phyloP scores from a whole-genome alignment of 495 filamentous ascomycete genomes.

The Apodospora peruviana region DNA sequence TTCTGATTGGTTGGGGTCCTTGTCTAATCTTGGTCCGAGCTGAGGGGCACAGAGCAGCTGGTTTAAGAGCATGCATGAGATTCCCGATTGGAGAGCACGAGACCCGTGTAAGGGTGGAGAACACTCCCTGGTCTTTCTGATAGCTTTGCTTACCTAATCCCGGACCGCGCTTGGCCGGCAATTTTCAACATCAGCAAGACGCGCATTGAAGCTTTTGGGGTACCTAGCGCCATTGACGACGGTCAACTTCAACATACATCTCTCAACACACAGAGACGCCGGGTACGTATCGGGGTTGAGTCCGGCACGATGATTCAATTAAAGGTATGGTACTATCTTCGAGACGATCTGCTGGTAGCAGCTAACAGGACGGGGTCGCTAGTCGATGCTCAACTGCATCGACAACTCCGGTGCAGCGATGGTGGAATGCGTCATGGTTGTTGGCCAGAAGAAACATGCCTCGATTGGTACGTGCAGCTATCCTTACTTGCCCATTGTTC shows the following conservation, averaged over 20 bases:
- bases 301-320: conserved; percentile 87
- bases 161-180: conserved; percentile 8
- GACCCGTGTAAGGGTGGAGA: background rate
- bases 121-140: background rate
- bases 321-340: conserved; percentile 70
- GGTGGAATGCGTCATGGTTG: conserved; percentile 90
- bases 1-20: conserved; percentile 6
- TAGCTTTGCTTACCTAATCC: conserved; percentile 18
- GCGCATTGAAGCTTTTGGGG: conserved; percentile 1
- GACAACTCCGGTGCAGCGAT: conserved; percentile 98
- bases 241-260: background rate
- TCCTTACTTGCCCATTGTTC: background rate
- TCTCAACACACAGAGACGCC: background rate
- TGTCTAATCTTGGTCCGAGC: conserved; percentile 4
- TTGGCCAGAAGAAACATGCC: conserved; percentile 85
- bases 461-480: conserved; percentile 68
- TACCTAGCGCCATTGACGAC: background rate
- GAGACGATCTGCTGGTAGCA: no score
- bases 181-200: conserved; percentile 17
- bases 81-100: conserved; percentile 13
- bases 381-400: conserved; percentile 99
- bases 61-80: conserved; percentile 15
- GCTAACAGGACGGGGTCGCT: conserved; percentile 3
- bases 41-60: conserved; percentile 10
- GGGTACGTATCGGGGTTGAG: conserved; percentile 13